Evolutionary conservation across 106 monocot species (phyloP).

Genomic region (Narthecium ossifragum): DNA sequence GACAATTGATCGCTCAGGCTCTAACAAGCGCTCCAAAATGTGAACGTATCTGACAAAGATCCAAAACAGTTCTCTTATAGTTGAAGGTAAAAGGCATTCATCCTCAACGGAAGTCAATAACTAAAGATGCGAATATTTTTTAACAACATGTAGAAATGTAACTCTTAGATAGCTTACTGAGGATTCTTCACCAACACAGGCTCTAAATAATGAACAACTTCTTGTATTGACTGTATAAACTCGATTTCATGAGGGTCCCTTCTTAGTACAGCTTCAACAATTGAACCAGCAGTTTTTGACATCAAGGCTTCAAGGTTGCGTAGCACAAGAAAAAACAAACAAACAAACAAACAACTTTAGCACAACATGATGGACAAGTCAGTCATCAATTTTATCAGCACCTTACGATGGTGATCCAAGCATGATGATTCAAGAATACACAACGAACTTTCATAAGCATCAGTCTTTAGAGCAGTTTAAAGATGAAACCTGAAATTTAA

Average conservation of each 20-base stretch:
- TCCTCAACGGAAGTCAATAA: too few species aligned
- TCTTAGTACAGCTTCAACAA: slow-evolving; percentile 82
- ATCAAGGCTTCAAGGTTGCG: slow-evolving; percentile 53
- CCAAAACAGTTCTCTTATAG: background rate
- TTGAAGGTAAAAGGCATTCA: background rate
- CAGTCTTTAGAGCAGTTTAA: too few species aligned
- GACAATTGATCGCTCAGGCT: slow-evolving; percentile 79
- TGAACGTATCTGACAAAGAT: slow-evolving; percentile 63
- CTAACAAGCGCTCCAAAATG: slow-evolving; percentile 89
- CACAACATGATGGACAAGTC: slow-evolving; percentile 4
- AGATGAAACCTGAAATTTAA: too few species aligned
- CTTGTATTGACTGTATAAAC: slow-evolving; percentile 94
- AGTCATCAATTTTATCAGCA: too few species aligned
- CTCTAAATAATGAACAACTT: slow-evolving; percentile 93
- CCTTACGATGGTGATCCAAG: too few species aligned
- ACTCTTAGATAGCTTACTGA: slow-evolving; percentile 78
- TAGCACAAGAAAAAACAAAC: slow-evolving; percentile 15
- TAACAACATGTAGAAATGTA: too few species aligned
- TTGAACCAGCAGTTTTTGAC: slow-evolving; percentile 92
- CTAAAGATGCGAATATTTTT: too few species aligned
- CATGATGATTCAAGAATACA: too few species aligned
- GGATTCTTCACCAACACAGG: slow-evolving; percentile 81
- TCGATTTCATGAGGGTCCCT: slow-evolving; percentile 96
- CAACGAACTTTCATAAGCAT: too few species aligned
- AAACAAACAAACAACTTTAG: slow-evolving; percentile 18